Evolutionary conservation across 2,329 filamentous ascomycete species (phyloP).

Genomic region (Colletotrichum godetiae): DNA sequence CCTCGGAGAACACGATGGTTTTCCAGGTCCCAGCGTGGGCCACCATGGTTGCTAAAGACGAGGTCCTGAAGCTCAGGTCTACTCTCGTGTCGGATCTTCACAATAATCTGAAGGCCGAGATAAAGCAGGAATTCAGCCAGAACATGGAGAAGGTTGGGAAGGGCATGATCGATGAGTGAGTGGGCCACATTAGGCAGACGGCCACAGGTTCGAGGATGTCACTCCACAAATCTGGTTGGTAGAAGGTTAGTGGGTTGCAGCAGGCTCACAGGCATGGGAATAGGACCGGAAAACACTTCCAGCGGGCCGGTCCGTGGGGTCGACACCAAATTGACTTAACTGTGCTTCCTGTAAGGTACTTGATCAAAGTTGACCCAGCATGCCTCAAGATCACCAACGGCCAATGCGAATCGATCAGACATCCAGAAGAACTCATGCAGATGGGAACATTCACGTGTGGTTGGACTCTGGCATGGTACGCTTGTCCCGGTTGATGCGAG

Average conservation of each 20-base stretch:
- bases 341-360: background rate
- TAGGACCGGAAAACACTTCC: background rate
- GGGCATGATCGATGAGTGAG: too few species aligned
- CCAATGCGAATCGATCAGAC: background rate
- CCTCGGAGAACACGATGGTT: too few species aligned
- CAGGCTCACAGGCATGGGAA: background rate
- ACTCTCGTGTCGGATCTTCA: too few species aligned
- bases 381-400: background rate
- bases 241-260: background rate
- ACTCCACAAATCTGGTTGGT: background rate
- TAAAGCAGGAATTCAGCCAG: too few species aligned
- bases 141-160: too few species aligned
- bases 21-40: too few species aligned
- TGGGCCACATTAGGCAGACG: too few species aligned
- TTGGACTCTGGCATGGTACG: too few species aligned
- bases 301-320: background rate
- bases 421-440: background rate
- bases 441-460: background rate
- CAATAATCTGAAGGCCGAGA: too few species aligned
- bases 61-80: too few species aligned
- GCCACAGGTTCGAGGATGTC: background rate
- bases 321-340: background rate
- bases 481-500: too few species aligned
- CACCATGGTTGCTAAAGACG: too few species aligned
- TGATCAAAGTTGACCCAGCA: background rate